phyloP scores from a whole-genome alignment of 139 green algal genomes.

The Tetradesmus lagerheimii region DNA sequence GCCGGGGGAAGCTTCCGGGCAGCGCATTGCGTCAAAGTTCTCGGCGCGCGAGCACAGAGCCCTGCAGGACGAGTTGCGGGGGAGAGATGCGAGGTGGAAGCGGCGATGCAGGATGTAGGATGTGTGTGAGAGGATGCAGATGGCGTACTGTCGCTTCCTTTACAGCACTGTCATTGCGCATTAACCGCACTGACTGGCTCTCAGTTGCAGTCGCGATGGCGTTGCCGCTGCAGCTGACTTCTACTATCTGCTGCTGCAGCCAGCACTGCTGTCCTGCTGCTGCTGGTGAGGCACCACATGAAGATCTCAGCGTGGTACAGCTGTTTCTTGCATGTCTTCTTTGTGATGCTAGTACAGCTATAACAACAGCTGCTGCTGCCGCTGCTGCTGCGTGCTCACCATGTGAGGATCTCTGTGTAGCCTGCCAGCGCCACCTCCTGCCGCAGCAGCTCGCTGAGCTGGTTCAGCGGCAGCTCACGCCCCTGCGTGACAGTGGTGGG shows the following conservation, averaged over 20 bases:
- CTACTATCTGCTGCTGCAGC: too few relatives aligned
- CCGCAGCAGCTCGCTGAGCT: conserved; percentile 92
- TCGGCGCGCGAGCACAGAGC: conserved; percentile 91
- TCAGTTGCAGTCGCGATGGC: neutral
- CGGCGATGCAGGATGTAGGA: too few relatives aligned
- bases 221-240: too few relatives aligned
- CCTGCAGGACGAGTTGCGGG: conserved; percentile 54
- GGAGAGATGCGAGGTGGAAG: neutral
- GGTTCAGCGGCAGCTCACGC: conserved; percentile 92
- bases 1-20: conserved; percentile 73
- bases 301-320: conserved; percentile 89
- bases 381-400: conserved; percentile 45
- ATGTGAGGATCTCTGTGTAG: conserved; percentile 88
- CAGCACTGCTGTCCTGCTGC: neutral
- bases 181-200: too few relatives aligned
- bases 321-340: too few relatives aligned
- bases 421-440: conserved; percentile 86
- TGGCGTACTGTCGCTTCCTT: neutral
- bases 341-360: too few relatives aligned
- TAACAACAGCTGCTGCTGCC: too few relatives aligned
- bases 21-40: conserved; percentile 87
- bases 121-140: too few relatives aligned
- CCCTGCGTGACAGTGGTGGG: conserved; percentile 79
- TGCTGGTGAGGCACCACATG: conserved; percentile 59
- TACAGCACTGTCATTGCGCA: neutral